These are phyloP conservation scores for Lachnellula cervina DNA, from an alignment of 2,329 filamentous ascomycete species.

Conservation along the genomic window DNA sequence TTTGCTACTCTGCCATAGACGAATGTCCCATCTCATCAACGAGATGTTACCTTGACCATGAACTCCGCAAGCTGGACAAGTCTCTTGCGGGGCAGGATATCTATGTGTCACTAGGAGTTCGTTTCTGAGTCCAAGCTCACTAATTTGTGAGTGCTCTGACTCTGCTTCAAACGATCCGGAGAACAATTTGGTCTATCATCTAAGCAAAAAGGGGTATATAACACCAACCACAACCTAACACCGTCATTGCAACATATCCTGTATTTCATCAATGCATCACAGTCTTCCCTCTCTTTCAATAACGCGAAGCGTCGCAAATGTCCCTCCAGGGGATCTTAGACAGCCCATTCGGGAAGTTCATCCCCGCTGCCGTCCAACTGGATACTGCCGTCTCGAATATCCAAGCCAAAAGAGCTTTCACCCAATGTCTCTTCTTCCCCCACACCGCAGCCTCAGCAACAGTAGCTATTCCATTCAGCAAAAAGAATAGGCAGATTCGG, in stretches of 20 bases:
- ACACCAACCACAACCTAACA: background rate
- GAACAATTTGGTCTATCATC: no score
- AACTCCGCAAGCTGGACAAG: no score
- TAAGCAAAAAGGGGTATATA: background rate
- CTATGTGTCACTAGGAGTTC: no score
- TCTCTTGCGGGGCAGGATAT: no score
- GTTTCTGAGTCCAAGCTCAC: no score
- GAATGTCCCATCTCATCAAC: no score
- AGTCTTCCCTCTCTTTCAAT: background rate
- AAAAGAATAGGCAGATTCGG: slow-evolving; percentile 36
- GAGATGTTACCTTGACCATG: no score
- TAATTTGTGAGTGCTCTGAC: no score
- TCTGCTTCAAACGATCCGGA: no score
- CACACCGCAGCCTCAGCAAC: slow-evolving; percentile 32
- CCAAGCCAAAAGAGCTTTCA: slow-evolving; percentile 32
- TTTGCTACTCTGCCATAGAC: no score
- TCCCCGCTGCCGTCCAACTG: slow-evolving; percentile 32
- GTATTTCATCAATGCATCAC: background rate
- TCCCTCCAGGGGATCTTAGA: slow-evolving; percentile 30
- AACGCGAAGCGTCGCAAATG: slow-evolving; percentile 21
- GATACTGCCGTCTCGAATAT: slow-evolving; percentile 31
- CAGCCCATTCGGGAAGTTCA: slow-evolving; percentile 33
- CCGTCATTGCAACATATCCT: background rate
- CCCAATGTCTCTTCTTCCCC: slow-evolving; percentile 33
- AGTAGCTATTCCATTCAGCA: slow-evolving; percentile 37